A percentile compares a stretch with the other conserved stretches of the same genome.
Evolutionary conservation across 257 asterid genomes (phyloP).

Genomic region (Gentiana dahurica): DNA sequence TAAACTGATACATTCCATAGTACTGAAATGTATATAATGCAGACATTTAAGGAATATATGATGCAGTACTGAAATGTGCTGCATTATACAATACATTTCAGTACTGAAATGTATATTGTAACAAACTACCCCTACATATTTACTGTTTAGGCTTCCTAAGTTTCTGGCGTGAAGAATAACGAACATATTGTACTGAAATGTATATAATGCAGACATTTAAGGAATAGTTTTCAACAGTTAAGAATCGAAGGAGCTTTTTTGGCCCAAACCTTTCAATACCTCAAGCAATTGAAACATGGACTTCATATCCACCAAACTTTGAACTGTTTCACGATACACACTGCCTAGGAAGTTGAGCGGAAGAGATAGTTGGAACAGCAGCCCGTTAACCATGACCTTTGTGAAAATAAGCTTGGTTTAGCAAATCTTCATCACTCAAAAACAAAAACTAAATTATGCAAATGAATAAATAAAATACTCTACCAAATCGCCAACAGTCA

Average conservation of each 20-base stretch:
- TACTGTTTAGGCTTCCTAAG: too few relatives aligned
- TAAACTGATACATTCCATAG: too few relatives aligned
- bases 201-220: too few relatives aligned
- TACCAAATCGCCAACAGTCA: conserved; percentile 99
- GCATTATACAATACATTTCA: too few relatives aligned
- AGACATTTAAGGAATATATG: too few relatives aligned
- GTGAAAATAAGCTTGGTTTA: conserved; percentile 12
- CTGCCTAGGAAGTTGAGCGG: conserved; percentile 96
- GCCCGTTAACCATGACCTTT: conserved; percentile 97
- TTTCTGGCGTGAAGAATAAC: too few relatives aligned
- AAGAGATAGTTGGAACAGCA: conserved; percentile 91
- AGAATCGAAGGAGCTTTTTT: not conserved
- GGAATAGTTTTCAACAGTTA: too few relatives aligned
- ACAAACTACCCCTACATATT: too few relatives aligned
- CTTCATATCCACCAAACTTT: conserved; percentile 88
- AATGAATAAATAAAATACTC: conserved; percentile 7
- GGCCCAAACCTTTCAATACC: conserved; percentile 34
- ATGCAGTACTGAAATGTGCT: too few relatives aligned
- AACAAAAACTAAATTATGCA: not conserved
- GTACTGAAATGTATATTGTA: too few relatives aligned
- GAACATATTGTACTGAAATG: too few relatives aligned
- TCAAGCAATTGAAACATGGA: conserved; percentile 96
- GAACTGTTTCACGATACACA: conserved; percentile 90
- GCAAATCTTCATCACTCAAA: conserved; percentile 3
- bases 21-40: too few relatives aligned